phyloP scores from a whole-genome alignment of 495 filamentous ascomycete genomes.

The Hypoxylon intermedium region DNA sequence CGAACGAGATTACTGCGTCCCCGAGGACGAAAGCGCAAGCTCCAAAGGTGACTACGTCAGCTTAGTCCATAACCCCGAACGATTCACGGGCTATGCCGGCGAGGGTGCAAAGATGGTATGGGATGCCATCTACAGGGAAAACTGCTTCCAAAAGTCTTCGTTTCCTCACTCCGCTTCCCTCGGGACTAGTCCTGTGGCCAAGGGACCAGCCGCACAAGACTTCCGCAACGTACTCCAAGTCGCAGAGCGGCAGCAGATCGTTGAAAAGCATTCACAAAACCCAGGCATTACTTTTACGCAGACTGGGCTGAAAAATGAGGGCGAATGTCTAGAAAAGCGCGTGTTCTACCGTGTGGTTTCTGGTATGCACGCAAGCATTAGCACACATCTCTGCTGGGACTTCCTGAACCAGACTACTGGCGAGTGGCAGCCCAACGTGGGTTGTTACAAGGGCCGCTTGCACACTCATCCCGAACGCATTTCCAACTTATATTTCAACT shows the following conservation, averaged over 20 bases:
- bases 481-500: slow-evolving; percentile 99
- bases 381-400: slow-evolving; percentile 94
- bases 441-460: slow-evolving; percentile 86
- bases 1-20: slow-evolving; percentile 95
- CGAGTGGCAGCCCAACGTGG: slow-evolving; percentile 88
- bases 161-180: slow-evolving; percentile 59
- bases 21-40: slow-evolving; percentile 86
- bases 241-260: slow-evolving; percentile 67
- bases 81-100: slow-evolving; percentile 93
- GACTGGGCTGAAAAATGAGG: slow-evolving; percentile 73
- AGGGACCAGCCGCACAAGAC: slow-evolving; percentile 75
- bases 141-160: slow-evolving; percentile 84
- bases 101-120: slow-evolving; percentile 84
- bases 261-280: slow-evolving; percentile 60
- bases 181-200: slow-evolving; percentile 48
- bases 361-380: slow-evolving; percentile 97
- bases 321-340: slow-evolving; percentile 95
- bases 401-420: slow-evolving; percentile 96
- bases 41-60: slow-evolving; percentile 96
- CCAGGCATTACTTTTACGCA: slow-evolving; percentile 58
- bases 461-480: slow-evolving; percentile 86
- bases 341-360: slow-evolving; percentile 95
- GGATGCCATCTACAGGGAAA: slow-evolving; percentile 96
- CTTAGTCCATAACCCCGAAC: slow-evolving; percentile 89
- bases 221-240: slow-evolving; percentile 82